Evolutionary conservation across 192 early-diverging fungal genomes (phyloP), one percentile per base, ranked within the genome.

Genomic region (Coemansia sp.): DNA sequence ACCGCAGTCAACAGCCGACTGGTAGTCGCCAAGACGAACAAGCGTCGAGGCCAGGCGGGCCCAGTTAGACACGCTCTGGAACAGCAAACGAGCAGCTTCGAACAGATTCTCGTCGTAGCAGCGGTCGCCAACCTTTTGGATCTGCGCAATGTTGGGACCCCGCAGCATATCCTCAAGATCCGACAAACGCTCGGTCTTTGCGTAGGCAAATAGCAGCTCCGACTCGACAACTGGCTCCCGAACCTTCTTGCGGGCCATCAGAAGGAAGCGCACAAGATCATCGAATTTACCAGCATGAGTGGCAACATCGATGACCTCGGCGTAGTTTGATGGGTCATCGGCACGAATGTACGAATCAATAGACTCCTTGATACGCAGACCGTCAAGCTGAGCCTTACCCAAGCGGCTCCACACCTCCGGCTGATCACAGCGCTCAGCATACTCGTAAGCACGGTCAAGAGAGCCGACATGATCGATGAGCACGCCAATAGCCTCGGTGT

Each of bases 281-380:
- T 97, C 95, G 72, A 89, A 96, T 85, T 98, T 97, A 71, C 90
- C 92, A 20, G 93, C 92, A 11, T 88, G 87, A 15, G 86, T 78
- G 17, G 95, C 91, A 61, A 91, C 87, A 37, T 83, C 79, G 41
- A 96, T 95, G 35, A 99, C 96, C 72, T 98, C 96, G 45, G 75
- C 84, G 64, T 90, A 95, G 85, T 98, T 95, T 62, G 78, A 81
- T 4, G 93, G 88, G 72, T 99, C 98, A 67, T 94, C 91, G 12
- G 98, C 95, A 70, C 95, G 95, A 69, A 98, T 91, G 76, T 99
- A 99, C 38, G 96, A 98, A 71, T 96, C 93, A 63, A 99, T 95
- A 34, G 98, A 90, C 62, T 98, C 98, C 85, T 95, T 93, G 69
- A 98, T 92, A 48, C 91, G 92, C 83, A 93, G 76, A 8, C 90